A percentile compares a stretch with the other conserved stretches of the same genome.
These are phyloP conservation scores for Mercurialis annua DNA, from an alignment of 345 rosid genomes.

Conservation along the genomic window DNA sequence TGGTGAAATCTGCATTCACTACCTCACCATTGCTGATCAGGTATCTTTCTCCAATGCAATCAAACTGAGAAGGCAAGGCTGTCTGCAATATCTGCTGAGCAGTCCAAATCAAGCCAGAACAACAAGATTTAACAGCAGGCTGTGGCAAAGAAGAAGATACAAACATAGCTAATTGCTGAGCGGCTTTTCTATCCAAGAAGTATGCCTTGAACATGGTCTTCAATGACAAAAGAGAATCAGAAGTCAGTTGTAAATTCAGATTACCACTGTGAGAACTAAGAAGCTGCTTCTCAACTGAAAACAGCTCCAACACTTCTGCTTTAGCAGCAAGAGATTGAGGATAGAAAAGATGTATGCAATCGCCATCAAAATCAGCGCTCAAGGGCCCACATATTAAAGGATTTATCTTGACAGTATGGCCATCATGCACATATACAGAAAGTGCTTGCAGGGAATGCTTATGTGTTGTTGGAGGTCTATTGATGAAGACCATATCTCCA, in stretches of 20 bases:
- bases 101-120: conserved; percentile 57
- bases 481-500: conserved; percentile 86
- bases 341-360: conserved; percentile 86
- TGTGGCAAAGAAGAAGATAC: conserved; percentile 54
- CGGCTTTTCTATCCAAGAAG: conserved; percentile 47
- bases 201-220: conserved; percentile 53
- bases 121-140: conserved; percentile 61
- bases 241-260: conserved; percentile 67
- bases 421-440: conserved; percentile 84
- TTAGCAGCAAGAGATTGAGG: conserved; percentile 90
- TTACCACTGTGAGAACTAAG: conserved; percentile 89
- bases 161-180: conserved; percentile 77
- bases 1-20: conserved; percentile 39
- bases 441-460: conserved; percentile 94
- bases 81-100: conserved; percentile 68
- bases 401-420: conserved; percentile 89
- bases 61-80: conserved; percentile 60
- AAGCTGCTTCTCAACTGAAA: conserved; percentile 87
- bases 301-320: conserved; percentile 91
- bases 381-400: conserved; percentile 90
- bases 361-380: conserved; percentile 98
- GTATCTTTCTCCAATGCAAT: conserved; percentile 55
- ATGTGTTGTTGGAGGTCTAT: conserved; percentile 95
- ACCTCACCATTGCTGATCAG: conserved; percentile 56
- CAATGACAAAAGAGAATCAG: conserved; percentile 70